phyloP scores from a whole-genome alignment of 305 asterid species.

The Withania somnifera region DNA sequence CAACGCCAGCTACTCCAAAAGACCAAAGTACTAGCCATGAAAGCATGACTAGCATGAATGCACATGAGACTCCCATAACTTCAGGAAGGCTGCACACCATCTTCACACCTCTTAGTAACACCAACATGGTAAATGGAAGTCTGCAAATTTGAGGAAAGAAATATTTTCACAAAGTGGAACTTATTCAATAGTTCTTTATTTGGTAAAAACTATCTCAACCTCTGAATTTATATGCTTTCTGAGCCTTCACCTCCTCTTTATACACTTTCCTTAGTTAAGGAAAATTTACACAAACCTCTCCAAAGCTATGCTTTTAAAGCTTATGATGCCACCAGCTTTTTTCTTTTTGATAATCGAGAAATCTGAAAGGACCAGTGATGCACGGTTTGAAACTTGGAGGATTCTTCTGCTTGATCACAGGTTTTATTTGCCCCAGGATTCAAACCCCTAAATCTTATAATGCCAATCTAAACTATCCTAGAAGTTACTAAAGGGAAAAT shows the following conservation, averaged over 20 bases:
- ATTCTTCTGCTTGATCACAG: background rate
- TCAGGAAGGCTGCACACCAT: slow-evolving; percentile 85
- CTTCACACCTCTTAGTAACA: slow-evolving; percentile 73
- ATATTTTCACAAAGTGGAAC: background rate
- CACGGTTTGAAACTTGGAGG: background rate
- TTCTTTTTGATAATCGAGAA: background rate
- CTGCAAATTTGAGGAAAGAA: slow-evolving; percentile 19
- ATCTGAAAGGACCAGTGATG: background rate
- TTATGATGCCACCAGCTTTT: background rate
- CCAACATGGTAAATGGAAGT: slow-evolving; percentile 98
- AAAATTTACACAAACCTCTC: background rate
- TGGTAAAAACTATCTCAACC: background rate
- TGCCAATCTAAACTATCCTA: background rate
- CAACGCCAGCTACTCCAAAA: slow-evolving; percentile 91
- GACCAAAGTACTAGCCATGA: slow-evolving; percentile 91
- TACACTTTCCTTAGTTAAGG: background rate
- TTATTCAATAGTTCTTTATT: background rate
- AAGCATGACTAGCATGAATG: slow-evolving; percentile 75
- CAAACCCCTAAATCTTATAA: background rate
- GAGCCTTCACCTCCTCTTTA: background rate
- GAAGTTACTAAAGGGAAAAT: background rate
- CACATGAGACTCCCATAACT: slow-evolving; percentile 60
- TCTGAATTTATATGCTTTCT: background rate
- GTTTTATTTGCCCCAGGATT: background rate
- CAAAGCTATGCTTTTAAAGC: background rate